Evolutionary conservation across 192 early-diverging fungal genomes (phyloP), one percentile per base, ranked within the genome.

Genomic region (Podila epigama): DNA sequence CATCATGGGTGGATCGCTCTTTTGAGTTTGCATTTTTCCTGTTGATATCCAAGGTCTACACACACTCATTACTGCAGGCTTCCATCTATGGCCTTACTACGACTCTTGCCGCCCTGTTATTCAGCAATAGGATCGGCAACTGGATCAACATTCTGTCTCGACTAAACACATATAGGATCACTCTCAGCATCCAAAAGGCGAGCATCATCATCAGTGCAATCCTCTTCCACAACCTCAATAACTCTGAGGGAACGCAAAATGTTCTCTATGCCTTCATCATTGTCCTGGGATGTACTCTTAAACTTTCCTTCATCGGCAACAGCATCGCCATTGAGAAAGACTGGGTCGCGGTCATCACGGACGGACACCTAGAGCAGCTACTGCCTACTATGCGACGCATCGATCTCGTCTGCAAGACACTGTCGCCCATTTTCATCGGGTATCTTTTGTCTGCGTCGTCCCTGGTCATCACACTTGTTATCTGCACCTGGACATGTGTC

Each of bases 11-110:
- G 3, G 63, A 73, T 20, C 63, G 63, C 0, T 63, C 69, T 6
- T 80, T 80, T 50, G 69, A 80, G 25, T 80, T 71, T 53, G 78
- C 62, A 3, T 60, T 60, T 11, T 64, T 51, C 29, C 50, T 80
- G 0, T 55, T 80, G 4, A 71, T 71, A 2, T 58, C 65, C 36
- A 66, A 31, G 16, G 51, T 80, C n/a, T 80, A 63, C 40, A 62
- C 58, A 0, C 39, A 11, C 18, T 67, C 69, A 4, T 27, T 71
- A 13, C 27, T 80, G 0, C 63, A 71, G 34, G 32, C 60, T 0
- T 80, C 78, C 5, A 8, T 64, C 6, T 80, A 72, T 36, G 78
- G 78, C n/a, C 63, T 80, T 4, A 40, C 37, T 3, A 80, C 58
- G 5, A 80, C 69, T 2, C 59, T 63, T 0, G 31, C 28, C 4